Percentiles rank a stretch among this genome's conserved stretches.
phyloP scores from a whole-genome alignment of 345 rosid species.

The Brassica carinata region DNA sequence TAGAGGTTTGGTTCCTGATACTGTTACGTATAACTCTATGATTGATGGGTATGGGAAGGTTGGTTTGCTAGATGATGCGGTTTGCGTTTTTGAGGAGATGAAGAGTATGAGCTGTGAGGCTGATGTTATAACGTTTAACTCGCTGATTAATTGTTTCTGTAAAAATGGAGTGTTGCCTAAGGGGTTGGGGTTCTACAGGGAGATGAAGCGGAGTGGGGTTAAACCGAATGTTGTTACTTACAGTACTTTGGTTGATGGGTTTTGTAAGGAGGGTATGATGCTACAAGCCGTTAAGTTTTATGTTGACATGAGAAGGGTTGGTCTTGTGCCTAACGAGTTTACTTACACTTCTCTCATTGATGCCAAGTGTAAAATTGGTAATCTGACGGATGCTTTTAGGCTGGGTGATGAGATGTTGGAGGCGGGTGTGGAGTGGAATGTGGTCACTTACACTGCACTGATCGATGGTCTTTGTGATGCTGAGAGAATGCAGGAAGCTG shows the following conservation, averaged over 20 bases:
- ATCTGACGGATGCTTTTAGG: slow-evolving; percentile 57
- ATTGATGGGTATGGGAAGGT: slow-evolving; percentile 70
- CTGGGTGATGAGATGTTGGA: slow-evolving; percentile 62
- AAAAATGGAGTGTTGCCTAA: slow-evolving; percentile 45
- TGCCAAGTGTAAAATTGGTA: slow-evolving; percentile 61
- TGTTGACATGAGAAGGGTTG: slow-evolving; percentile 65
- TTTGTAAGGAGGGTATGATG: slow-evolving; percentile 77
- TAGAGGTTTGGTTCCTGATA: slow-evolving; percentile 57
- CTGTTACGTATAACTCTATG: slow-evolving; percentile 71
- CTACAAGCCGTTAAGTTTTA: slow-evolving; percentile 59
- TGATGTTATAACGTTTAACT: slow-evolving; percentile 64
- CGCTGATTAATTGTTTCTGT: slow-evolving; percentile 68
- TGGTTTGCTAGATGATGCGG: slow-evolving; percentile 53
- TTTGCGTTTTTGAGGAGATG: slow-evolving; percentile 58
- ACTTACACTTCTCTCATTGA: slow-evolving; percentile 73
- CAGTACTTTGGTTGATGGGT: slow-evolving; percentile 68
- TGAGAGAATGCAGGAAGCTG: slow-evolving; percentile 60
- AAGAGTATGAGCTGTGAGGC: slow-evolving; percentile 51
- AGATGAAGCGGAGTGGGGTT: slow-evolving; percentile 57
- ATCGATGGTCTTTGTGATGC: slow-evolving; percentile 62
- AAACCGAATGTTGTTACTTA: slow-evolving; percentile 67
- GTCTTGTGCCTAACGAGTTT: slow-evolving; percentile 66
- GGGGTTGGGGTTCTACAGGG: slow-evolving; percentile 54
- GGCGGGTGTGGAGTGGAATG: slow-evolving; percentile 49
- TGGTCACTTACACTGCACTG: slow-evolving; percentile 62